Evolutionary conservation across 1,139 yeast species (phyloP).

Genomic region (Cylindricascospora bacillispora): DNA sequence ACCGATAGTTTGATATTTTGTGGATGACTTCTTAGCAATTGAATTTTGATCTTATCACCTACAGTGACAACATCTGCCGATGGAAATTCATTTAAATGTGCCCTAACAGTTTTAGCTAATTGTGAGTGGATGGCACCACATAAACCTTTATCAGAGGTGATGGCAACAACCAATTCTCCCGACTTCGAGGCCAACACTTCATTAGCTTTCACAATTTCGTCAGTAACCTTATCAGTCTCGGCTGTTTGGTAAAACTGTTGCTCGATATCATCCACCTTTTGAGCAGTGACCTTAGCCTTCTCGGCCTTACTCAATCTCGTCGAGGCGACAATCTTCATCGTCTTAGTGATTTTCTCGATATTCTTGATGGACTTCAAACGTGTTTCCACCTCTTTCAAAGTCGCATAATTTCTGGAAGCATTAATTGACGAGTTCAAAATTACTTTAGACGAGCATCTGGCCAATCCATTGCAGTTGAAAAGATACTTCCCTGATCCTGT

Average conservation of each 20-base stretch:
- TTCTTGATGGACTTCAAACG: constrained; percentile 97
- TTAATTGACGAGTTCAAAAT: too few species aligned
- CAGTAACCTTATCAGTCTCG: too few species aligned
- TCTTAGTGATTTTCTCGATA: constrained; percentile 97
- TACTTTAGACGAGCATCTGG: constrained; percentile 2
- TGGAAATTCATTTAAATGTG: constrained; percentile 45
- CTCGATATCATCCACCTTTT: constrained; percentile 75
- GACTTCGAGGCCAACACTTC: constrained; percentile 38
- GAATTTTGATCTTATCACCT: constrained; percentile 91
- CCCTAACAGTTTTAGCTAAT: constrained; percentile 78
- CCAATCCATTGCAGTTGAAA: constrained; percentile 2
- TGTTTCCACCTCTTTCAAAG: constrained; percentile 95
- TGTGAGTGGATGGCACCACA: constrained; percentile 98
- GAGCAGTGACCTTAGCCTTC: constrained; percentile 83
- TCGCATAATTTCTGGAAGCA: constrained; percentile 91
- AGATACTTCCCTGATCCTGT: too few species aligned
- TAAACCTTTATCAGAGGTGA: constrained; percentile 94
- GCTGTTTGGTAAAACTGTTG: constrained; percentile 68
- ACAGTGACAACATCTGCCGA: constrained; percentile 72
- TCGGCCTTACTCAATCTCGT: constrained; percentile 95
- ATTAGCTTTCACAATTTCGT: too few species aligned
- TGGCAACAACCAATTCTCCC: constrained; percentile 66
- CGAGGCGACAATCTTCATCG: constrained; percentile 98
- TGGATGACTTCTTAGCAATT: constrained; percentile 72
- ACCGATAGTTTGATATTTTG: constrained; percentile 60